Base-by-base conservation (phyloP, 2,329 filamentous ascomycete species). In the Coniella vitis region DNA sequence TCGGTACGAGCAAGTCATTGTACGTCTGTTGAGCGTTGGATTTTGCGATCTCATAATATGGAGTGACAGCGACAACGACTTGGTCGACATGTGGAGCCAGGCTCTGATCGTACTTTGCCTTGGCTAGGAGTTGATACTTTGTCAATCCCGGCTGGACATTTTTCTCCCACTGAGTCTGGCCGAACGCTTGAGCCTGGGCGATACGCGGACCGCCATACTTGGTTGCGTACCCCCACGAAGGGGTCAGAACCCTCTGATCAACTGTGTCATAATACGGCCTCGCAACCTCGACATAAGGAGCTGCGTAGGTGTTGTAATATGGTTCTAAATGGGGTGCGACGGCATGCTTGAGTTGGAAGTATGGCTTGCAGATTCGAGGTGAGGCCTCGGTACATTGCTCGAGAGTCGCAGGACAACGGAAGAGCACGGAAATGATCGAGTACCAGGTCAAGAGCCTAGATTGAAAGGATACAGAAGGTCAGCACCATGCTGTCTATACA, bases 281-380 rank as follows among this genome's bases (percentile, higher is more conserved):
- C 32, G 79, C 84, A 43, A 80, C 70, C 34, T 90, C 78, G 54
- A 95, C 80, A 62, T 96, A 93, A 3, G 89, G 87, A 5, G 84
- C 86, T 20, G 87, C 84, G 61, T 96, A 95, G 50, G 79, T 67
- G 57, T 91, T 72, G 66, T 96, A 97, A 68, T 94, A 95, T 3
- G 90, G 91, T 58, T 84, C 75, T 29, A 94, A 61, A 64, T 91
- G 84, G 3, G 93, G 93, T 21, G 80, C 69, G 52, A 90, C 71
- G 49, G 69, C 61, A 17, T 75, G 67, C 74, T 83, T 71, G 71
- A 81, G 58, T 69, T 81, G 68, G 70, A 85, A 76, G 75, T 96
- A 96, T 9, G 87, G 84, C 61, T 84, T 84, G 77, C 93, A 98
- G 54, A 97, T 78, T 55, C 71, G 76, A 1, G 90, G 87, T 1